Base-by-base conservation (phyloP, 1,139 yeast species). In the Yamadazyma songkhlaensis region DNA sequence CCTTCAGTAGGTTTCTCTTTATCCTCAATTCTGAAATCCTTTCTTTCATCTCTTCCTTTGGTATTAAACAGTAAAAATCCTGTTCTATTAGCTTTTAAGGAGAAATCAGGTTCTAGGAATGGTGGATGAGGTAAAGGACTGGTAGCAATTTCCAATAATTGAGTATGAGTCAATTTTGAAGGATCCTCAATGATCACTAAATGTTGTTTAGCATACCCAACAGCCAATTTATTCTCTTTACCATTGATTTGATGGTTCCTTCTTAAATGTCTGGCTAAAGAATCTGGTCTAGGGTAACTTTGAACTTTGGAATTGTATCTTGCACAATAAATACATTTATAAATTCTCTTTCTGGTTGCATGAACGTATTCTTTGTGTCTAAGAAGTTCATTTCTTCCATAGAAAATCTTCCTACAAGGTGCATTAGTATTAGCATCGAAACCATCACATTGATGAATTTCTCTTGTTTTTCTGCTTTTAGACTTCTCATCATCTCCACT, bases 331-430 rank as follows among this genome's bases (percentile, higher is more conserved):
- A 65, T 55, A 47, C 77, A 71, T 44, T 66, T 64, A 51, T 64
- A 71, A 8, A 70, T 64, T 41, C 64, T 65, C 52, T 69, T 70
- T 36, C 64, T 60, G 14, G 74, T 67, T 11, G 75, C 76, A 53
- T 71, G 77, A 15, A 69, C 75, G 54, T 68, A 69, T 42, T 70
- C 75, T 47, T 71, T 74, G 49, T 71, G 77, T 39, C 75, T 55
- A 31, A 66, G 53, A 26, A 71, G 56, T 45, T 70, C 76, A 45
- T 68, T 70, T 41, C 65, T 69, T 9, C 77, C 76, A 43, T 70
- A 68, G 41, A 71, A 71, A 2, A 68, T 63, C 48, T 70, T 70
- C 28, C 60, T 49, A 42, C 77, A 71, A 31, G 64, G 60, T 14
- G 49, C 43, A 24, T 52, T 42, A 3, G 66, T 53, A 3, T 39